phyloP scores from a whole-genome alignment of 139 green algal genomes.

The Choricystis sp. region DNA sequence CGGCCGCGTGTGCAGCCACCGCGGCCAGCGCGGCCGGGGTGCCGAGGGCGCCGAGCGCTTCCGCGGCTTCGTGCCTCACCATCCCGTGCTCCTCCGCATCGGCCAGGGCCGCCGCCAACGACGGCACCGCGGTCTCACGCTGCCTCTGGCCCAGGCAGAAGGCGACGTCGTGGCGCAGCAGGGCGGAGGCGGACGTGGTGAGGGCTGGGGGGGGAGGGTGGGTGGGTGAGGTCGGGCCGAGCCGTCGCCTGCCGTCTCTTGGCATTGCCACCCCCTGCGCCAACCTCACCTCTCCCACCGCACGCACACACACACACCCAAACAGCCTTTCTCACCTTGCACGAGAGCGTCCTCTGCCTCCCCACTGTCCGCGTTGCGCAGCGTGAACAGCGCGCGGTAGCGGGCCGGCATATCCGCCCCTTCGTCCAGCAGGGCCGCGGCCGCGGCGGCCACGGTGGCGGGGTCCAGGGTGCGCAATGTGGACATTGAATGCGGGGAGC shows the following conservation, averaged over 20 bases:
- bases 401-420: constrained; percentile 41
- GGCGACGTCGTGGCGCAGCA: constrained; percentile 81
- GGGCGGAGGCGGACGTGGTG: constrained; percentile 40
- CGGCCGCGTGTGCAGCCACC: constrained; percentile 33
- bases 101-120: constrained; percentile 36
- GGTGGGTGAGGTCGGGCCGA: neutral
- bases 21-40: constrained; percentile 37
- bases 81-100: constrained; percentile 57
- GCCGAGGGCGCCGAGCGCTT: constrained; percentile 76
- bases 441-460: neutral
- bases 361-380: constrained; percentile 40
- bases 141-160: constrained; percentile 81
- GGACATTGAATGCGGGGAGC: too few relatives aligned
- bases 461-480: neutral
- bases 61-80: constrained; percentile 78
- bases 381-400: constrained; percentile 63
- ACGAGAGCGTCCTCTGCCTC: constrained; percentile 39
- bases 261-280: neutral
- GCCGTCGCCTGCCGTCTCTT: neutral
- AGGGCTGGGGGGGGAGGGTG: constrained; percentile 30
- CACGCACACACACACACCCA: neutral
- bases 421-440: constrained; percentile 12
- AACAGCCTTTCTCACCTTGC: constrained; percentile 20
- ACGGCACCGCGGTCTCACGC: constrained; percentile 38
- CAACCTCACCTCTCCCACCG: neutral